Evolutionary conservation across 2,329 filamentous ascomycete genomes (phyloP), one percentile per base, ranked within the genome.

Genomic region (Hypoxylon sp.): DNA sequence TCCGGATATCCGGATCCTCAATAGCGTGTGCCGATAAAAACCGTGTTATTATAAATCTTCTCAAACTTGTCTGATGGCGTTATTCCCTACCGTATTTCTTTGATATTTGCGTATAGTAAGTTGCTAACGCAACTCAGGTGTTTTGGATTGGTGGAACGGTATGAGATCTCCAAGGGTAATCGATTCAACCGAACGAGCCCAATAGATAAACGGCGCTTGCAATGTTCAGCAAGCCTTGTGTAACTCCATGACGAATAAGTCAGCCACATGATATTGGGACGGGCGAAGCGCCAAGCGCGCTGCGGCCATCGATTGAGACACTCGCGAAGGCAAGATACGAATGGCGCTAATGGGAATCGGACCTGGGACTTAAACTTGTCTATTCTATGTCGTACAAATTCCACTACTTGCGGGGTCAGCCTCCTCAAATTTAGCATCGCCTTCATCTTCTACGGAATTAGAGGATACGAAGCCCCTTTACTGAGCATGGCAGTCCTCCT

Each of bases 31-130:
- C 80, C 85, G 88, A 87, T 79, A 86, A 86, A 80, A 84, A 87
- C 88, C 89, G 88, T 87, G 82, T 70, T 52, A 82, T 79, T 70
- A 79, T 82, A 68, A 66, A 90, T 90, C 88, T 90, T 90, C 88
- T 90, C 88, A 87, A 85, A 77, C 68, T 76, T 82, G 78, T 89
- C 86, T 89, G 87, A 89, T 77, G 70, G 30, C 45, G 55, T 41
- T 46, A 25, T 3, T 25, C 49, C 11, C 36, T 45, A 5, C 34
- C 36, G 36, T 30, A 30, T 17, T 41, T 30, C 9, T 23, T 46
- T 19, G 2, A 13, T n/a, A 5, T 36, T 60, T 4, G 11, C 2
- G 14, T 28, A 48, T 45, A 48, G 25, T 7, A 10, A 9, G 13
- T 43, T 34, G 10, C 67, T 70, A 28, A 70, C 30, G 11, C 3